A percentile compares a stretch with the other conserved stretches of the same genome.
These are phyloP conservation scores for Aspergillus flavus DNA, from an alignment of 2,329 filamentous ascomycete genomes.

Conservation along the genomic window DNA sequence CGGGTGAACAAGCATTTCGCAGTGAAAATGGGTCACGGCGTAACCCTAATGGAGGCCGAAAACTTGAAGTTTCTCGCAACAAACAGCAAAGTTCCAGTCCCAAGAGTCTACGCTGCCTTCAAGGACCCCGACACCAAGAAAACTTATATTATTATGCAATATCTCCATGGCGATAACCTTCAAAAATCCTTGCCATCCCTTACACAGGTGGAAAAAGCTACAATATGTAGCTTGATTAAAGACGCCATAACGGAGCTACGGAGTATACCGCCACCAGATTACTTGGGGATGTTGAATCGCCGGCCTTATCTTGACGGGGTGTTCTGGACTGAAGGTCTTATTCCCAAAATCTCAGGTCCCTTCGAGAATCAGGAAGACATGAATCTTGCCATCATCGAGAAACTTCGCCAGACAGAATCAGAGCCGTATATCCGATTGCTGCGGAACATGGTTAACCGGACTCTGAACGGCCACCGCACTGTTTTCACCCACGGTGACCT, in stretches of 20 bases:
- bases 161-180: neutral
- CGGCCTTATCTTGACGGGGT: constrained; percentile 21
- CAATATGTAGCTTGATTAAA: neutral
- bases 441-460: constrained; percentile 11
- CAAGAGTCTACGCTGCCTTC: neutral
- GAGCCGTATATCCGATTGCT: neutral
- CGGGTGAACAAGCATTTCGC: neutral
- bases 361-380: neutral
- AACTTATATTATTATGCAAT: neutral
- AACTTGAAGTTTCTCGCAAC: neutral
- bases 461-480: constrained; percentile 18
- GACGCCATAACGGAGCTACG: constrained; percentile 14
- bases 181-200: neutral
- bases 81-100: neutral
- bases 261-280: constrained; percentile 15
- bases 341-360: constrained; percentile 13
- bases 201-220: neutral
- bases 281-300: constrained; percentile 19
- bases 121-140: neutral
- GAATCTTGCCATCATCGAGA: neutral
- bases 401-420: neutral
- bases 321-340: constrained; percentile 14
- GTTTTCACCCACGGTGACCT: constrained; percentile 23
- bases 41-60: neutral
- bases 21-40: neutral